Conservation (phyloP, 108 stramenopile species). For the Skeletonema costatum region DNA sequence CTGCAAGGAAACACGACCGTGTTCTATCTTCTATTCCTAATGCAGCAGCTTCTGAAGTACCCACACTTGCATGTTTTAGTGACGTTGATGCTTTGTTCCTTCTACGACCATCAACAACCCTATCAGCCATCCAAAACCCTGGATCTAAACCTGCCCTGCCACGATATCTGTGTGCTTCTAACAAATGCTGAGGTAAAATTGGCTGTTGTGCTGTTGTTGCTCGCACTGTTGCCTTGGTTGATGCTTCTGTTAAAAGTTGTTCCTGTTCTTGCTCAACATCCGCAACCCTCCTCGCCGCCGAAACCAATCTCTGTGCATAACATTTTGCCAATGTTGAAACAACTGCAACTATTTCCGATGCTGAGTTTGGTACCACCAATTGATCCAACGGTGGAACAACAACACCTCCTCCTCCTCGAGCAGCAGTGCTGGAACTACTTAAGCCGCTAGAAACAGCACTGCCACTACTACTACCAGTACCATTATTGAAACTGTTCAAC, state of each 20-base stretch:
- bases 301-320: slow-evolving; percentile 80
- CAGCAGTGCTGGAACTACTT: not conserved
- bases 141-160: slow-evolving; percentile 72
- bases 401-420: not conserved
- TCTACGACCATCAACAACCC: slow-evolving; percentile 7
- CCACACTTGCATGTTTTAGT: slow-evolving; percentile 17
- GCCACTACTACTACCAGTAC: not conserved
- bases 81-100: not conserved
- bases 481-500: not conserved
- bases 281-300: slow-evolving; percentile 58
- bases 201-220: slow-evolving; percentile 15
- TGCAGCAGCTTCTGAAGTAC: slow-evolving; percentile 40
- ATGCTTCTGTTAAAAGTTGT: not conserved
- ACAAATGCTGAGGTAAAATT: slow-evolving; percentile 59
- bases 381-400: slow-evolving; percentile 46
- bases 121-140: slow-evolving; percentile 69
- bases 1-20: slow-evolving; percentile 37
- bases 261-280: slow-evolving; percentile 33
- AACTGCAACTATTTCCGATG: slow-evolving; percentile 67
- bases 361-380: slow-evolving; percentile 68
- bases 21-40: slow-evolving; percentile 30
- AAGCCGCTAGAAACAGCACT: not conserved
- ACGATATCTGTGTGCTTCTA: slow-evolving; percentile 59
- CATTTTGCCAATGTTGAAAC: slow-evolving; percentile 78
- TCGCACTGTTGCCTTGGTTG: not conserved